These are phyloP conservation scores for Diaporthe sp. DNA, from an alignment of 2,329 filamentous ascomycete species.

Conservation along the genomic window DNA sequence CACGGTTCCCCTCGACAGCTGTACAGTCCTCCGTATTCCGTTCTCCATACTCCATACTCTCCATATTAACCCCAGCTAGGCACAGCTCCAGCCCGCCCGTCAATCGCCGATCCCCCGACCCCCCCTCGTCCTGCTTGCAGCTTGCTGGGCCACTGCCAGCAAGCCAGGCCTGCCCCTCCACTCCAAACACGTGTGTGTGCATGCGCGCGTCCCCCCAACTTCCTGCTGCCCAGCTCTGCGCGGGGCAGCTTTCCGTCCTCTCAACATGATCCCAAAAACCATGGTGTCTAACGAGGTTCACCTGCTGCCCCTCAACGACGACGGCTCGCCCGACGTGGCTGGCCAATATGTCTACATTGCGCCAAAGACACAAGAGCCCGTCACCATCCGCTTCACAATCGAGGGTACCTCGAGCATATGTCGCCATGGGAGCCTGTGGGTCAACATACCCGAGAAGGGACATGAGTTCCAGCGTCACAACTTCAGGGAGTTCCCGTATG, in stretches of 20 bases:
- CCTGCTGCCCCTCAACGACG: slow-evolving; percentile 89
- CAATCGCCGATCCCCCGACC: slow-evolving; percentile 31
- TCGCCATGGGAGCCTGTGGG: slow-evolving; percentile 93
- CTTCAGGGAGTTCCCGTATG: slow-evolving; percentile 92
- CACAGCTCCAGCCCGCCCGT: slow-evolving; percentile 20
- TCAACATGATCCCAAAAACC: slow-evolving; percentile 70
- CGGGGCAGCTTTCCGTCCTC: slow-evolving; percentile 34
- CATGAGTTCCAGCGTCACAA: slow-evolving; percentile 81
- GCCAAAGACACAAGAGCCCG: slow-evolving; percentile 78
- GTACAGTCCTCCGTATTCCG: neutral
- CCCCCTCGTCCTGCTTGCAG: neutral
- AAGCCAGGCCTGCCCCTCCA: slow-evolving; percentile 31
- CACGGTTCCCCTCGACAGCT: slow-evolving; percentile 7
- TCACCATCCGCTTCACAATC: slow-evolving; percentile 89
- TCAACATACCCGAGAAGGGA: slow-evolving; percentile 89
- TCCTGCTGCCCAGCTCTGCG: slow-evolving; percentile 36
- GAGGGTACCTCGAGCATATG: slow-evolving; percentile 97
- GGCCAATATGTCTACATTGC: slow-evolving; percentile 94
- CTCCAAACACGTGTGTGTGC: slow-evolving; percentile 39
- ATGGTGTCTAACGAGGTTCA: slow-evolving; percentile 83
- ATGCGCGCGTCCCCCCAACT: slow-evolving; percentile 32
- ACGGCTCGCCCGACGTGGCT: slow-evolving; percentile 90
- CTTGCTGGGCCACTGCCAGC: slow-evolving; percentile 21
- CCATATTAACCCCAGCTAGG: slow-evolving; percentile 29
- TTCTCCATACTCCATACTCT: slow-evolving; percentile 12